A percentile compares a stretch with the other conserved stretches of the same genome.
Conservation (phyloP, 2,329 filamentous ascomycete species). For the Apiospora saccharicola region DNA sequence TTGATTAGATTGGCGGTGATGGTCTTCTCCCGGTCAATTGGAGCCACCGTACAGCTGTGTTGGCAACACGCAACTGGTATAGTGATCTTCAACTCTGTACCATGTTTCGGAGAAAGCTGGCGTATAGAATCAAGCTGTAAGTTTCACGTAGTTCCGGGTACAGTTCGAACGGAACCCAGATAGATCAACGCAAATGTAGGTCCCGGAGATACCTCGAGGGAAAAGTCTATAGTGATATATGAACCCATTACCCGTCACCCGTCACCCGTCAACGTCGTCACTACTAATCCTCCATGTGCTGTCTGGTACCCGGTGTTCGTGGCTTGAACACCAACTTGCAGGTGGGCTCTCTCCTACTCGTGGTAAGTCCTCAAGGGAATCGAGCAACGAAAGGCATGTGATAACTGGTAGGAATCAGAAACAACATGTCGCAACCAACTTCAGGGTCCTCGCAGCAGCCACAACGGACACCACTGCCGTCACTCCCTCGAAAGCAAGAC, state of each 20-base stretch:
- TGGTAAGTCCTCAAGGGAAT: neutral
- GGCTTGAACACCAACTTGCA: neutral
- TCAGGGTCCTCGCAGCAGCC: no score
- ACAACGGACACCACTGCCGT: no score
- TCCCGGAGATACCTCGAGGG: neutral
- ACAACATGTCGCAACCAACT: neutral
- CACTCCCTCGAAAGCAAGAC: neutral
- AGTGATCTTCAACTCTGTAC: neutral
- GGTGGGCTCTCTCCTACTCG: neutral
- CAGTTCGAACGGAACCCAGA: neutral
- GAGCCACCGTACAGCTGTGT: no score
- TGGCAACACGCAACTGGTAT: neutral
- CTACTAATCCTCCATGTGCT: neutral
- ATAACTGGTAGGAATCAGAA: neutral
- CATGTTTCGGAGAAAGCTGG: neutral
- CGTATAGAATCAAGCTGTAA: neutral
- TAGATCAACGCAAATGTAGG: neutral
- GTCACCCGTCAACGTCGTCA: no score
- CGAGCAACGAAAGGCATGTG: neutral
- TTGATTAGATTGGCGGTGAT: neutral
- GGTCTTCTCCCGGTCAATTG: no score
- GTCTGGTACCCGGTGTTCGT: neutral
- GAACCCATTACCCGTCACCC: neutral
- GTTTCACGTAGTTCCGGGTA: neutral
- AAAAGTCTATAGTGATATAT: no score